These are phyloP conservation scores for Oidium heveae DNA, from an alignment of 2,329 filamentous ascomycete species.

Conservation along the genomic window DNA sequence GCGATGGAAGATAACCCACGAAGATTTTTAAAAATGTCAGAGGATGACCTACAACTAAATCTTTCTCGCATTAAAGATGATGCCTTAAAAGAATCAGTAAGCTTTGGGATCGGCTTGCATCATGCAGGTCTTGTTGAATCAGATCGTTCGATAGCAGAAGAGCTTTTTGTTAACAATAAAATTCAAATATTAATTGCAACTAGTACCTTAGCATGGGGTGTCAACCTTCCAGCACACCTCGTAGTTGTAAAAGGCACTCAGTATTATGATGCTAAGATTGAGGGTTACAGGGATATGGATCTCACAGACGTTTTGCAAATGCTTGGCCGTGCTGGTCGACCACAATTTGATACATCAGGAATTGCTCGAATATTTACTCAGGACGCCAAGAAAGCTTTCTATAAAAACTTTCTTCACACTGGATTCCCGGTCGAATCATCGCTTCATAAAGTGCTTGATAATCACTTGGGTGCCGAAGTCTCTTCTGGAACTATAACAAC, in stretches of 20 bases:
- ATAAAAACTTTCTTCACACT: conserved; percentile 96
- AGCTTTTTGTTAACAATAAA: conserved; percentile 91
- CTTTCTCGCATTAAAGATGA: conserved; percentile 83
- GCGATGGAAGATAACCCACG: conserved; percentile 96
- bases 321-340: conserved; percentile 82
- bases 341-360: conserved; percentile 87
- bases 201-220: conserved; percentile 90
- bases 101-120: conserved; percentile 89
- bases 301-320: conserved; percentile 94
- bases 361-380: conserved; percentile 96
- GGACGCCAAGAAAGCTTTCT: conserved; percentile 94
- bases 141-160: conserved; percentile 73
- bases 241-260: conserved; percentile 97
- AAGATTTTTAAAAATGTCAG: conserved; percentile 77
- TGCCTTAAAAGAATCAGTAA: conserved; percentile 75
- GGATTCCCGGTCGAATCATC: conserved; percentile 95
- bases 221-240: conserved; percentile 87
- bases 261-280: conserved; percentile 92
- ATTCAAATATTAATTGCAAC: conserved; percentile 93
- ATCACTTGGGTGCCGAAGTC: conserved; percentile 86
- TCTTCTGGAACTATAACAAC: conserved; percentile 79
- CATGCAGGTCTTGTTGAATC: conserved; percentile 92
- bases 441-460: conserved; percentile 84
- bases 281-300: conserved; percentile 97
- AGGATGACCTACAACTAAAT: conserved; percentile 76